Conservation (phyloP, 768 basidiomycete species). For the Boletus eberwhitei region DNA sequence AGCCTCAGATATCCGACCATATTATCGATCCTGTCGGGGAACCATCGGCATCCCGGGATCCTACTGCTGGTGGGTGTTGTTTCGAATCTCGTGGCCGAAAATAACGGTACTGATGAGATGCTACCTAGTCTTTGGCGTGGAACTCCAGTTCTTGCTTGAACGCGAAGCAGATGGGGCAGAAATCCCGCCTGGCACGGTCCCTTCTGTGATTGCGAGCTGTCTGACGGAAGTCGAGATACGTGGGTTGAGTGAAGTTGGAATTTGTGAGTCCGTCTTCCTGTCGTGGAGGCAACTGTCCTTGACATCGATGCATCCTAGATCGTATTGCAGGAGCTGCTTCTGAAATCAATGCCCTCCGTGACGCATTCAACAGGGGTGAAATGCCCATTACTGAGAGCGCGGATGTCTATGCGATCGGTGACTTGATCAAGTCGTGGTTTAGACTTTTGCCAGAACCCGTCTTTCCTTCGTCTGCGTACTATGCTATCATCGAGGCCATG, state of each 20-base stretch:
- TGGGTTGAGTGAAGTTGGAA: constrained; percentile 77
- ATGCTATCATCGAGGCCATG: constrained; percentile 65
- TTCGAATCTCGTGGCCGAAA: neutral
- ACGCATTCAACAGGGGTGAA: constrained; percentile 74
- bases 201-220: constrained; percentile 62
- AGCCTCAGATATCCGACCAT: constrained; percentile 71
- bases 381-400: constrained; percentile 55
- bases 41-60: constrained; percentile 57
- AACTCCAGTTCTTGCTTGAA: constrained; percentile 62
- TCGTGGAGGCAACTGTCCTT: neutral
- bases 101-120: constrained; percentile 3
- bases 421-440: constrained; percentile 84
- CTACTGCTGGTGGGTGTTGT: constrained; percentile 59
- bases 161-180: constrained; percentile 56
- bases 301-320: constrained; percentile 41
- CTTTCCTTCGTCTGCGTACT: constrained; percentile 67
- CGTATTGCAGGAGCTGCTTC: constrained; percentile 77
- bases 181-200: constrained; percentile 56
- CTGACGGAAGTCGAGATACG: constrained; percentile 69
- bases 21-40: constrained; percentile 55
- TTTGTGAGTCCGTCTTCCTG: constrained; percentile 53
- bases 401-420: constrained; percentile 82
- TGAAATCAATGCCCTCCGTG: constrained; percentile 66
- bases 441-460: constrained; percentile 76
- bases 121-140: constrained; percentile 67